Base-by-base conservation (phyloP, 257 asterid species). In the Linderniella brevidens region DNA sequence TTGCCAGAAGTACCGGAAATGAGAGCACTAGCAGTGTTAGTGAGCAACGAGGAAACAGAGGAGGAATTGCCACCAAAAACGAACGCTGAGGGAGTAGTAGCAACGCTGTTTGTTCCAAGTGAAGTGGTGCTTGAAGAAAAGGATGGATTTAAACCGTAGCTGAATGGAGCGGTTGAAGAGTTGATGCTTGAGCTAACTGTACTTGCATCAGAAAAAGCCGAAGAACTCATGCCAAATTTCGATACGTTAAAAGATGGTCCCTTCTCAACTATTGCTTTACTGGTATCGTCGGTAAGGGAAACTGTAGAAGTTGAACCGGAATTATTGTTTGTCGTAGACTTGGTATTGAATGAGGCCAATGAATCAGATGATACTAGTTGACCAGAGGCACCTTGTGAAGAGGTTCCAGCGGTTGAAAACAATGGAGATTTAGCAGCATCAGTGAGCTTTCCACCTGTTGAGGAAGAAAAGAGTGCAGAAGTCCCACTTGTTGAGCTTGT, bases 251-350 rank as follows among this genome's bases (percentile, higher is more conserved):
- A 35, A 50, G 71, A 16, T 8, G 69, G 35, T 37, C 48, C 68
- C 50, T 68, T 54, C 52, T 37, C 53, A 11, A 75, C 59, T 16
- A 48, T 60, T 41, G 41, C 55, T 2, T 73, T 37, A 52, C 19
- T 60, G 61, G 71, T 35, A 35, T 58, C 73, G 10, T 73, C 64
- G 17, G 78, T 25, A 25, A 2, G 50, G 63, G 86, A 59, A 54
- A 68, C 64, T 1, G 65, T 48, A 32, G 32, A 25, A 25, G 32
- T 25, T 6, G 32, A 25, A 25, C 32, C 32, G 6, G 6, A 25
- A 25, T 25, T 25, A 6, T 25, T 25, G 32, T 25, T 6, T 25
- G 74, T 58, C 63, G 65, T 53, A 46, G 52, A 57, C 52, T 70
- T 61, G 17, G 62, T 35, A 59, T 25, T 50, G 8, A 38, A 48